Evolutionary conservation across 2,329 filamentous ascomycete species (phyloP).

Genomic region (Hypocreales sp.): DNA sequence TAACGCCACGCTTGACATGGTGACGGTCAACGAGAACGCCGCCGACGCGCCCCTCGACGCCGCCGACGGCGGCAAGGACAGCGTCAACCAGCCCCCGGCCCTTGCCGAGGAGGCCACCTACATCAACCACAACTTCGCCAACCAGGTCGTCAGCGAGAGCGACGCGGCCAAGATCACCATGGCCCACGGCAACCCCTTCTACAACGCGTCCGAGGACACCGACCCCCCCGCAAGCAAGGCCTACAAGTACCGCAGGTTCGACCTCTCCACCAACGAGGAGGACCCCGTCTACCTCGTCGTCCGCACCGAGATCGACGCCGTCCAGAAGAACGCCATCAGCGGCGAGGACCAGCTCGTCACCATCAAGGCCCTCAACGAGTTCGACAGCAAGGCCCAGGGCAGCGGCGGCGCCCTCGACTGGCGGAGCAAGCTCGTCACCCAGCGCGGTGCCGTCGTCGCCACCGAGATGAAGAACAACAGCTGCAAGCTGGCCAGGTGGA

Average conservation of each 20-base stretch:
- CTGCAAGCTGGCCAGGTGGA: conserved; percentile 97
- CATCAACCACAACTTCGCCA: conserved; percentile 99
- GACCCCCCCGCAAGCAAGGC: conserved; percentile 90
- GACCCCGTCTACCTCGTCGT: conserved; percentile 88
- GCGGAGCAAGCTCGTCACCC: conserved; percentile 84
- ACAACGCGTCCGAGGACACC: conserved; percentile 83
- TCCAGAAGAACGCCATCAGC: conserved; percentile 85
- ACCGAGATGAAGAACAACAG: conserved; percentile 99
- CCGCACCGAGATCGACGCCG: conserved; percentile 86
- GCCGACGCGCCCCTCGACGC: conserved; percentile 86
- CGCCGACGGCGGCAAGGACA: conserved; percentile 83
- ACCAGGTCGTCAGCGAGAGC: conserved; percentile 83
- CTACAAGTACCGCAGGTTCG: conserved; percentile 97
- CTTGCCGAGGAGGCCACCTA: conserved; percentile 95
- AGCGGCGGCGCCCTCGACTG: conserved; percentile 92
- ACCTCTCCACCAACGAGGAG: conserved; percentile 87
- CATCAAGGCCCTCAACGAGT: conserved; percentile 96
- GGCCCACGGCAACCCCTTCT: conserved; percentile 88
- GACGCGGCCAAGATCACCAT: conserved; percentile 68
- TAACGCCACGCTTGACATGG: conserved; percentile 86
- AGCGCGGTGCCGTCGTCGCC: conserved; percentile 91
- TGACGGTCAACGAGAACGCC: conserved; percentile 98
- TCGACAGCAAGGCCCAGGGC: conserved; percentile 94
- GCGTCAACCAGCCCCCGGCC: conserved; percentile 83
- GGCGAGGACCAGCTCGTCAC: conserved; percentile 85